Evolutionary conservation across 2,329 filamentous ascomycete species (phyloP).

Genomic region (Fusarium lyarnte): DNA sequence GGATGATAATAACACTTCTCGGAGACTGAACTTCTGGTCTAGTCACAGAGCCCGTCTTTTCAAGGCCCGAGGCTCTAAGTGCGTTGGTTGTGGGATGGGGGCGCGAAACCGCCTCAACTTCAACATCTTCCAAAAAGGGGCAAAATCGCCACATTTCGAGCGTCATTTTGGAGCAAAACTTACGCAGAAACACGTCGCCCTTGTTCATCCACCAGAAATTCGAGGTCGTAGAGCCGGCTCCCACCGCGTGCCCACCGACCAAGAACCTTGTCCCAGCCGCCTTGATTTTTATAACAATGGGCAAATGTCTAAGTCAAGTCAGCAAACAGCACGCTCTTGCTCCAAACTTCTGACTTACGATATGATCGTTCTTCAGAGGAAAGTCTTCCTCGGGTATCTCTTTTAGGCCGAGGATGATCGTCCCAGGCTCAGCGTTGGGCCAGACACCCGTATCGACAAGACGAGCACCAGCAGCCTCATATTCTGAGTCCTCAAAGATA

Average conservation of each 20-base stretch:
- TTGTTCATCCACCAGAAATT: too few species aligned
- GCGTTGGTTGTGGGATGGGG: too few species aligned
- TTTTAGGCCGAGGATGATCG: constrained; percentile 81
- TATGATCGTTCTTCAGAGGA: constrained; percentile 43
- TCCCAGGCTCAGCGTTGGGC: constrained; percentile 72
- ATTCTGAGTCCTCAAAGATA: constrained; percentile 72
- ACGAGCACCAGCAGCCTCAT: constrained; percentile 69
- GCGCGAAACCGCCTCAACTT: neutral
- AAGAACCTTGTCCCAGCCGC: constrained; percentile 82
- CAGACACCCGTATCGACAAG: constrained; percentile 74
- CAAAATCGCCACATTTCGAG: constrained; percentile 35
- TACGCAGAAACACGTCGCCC: constrained; percentile 26
- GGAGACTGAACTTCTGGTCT: too few species aligned
- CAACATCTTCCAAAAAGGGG: neutral
- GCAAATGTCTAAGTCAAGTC: constrained; percentile 63
- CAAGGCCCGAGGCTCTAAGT: too few species aligned
- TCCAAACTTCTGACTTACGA: constrained; percentile 1
- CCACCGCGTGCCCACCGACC: constrained; percentile 77
- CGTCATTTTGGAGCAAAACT: neutral
- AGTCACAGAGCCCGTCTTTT: too few species aligned
- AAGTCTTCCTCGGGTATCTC: constrained; percentile 80
- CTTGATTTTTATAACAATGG: constrained; percentile 78
- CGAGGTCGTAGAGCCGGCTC: neutral
- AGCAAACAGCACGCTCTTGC: neutral
- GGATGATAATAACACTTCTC: too few species aligned